Percentiles rank a stretch among this genome's conserved stretches.
These are phyloP conservation scores for Spergularia bocconei DNA, from an alignment of 148 eudicot species.

Conservation along the genomic window DNA sequence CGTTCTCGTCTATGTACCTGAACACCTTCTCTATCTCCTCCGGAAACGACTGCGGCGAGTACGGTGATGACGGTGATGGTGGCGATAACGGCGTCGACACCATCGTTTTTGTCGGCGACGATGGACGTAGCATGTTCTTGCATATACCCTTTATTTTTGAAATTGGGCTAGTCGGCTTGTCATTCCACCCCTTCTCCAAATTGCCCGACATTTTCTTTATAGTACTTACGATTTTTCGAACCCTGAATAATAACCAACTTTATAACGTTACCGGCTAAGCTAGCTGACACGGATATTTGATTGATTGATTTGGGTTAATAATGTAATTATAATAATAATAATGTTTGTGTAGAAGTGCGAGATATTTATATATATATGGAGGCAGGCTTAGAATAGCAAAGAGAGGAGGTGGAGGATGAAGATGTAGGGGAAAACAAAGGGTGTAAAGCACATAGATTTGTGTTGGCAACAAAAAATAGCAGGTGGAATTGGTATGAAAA, in stretches of 20 bases:
- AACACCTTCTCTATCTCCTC: constrained; percentile 25
- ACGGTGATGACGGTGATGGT: background rate
- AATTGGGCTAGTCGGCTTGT: background rate
- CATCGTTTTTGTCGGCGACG: background rate
- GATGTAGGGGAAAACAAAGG: background rate
- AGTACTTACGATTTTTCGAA: no score
- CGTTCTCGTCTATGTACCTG: constrained; percentile 35
- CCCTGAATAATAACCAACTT: no score
- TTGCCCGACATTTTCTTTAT: background rate
- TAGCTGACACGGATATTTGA: no score
- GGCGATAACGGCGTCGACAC: background rate
- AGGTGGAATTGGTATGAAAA: background rate
- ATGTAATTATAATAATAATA: no score
- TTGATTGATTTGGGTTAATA: background rate
- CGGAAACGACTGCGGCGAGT: background rate
- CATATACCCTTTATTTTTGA: background rate
- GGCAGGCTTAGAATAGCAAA: background rate
- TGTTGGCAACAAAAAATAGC: background rate
- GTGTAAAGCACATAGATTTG: background rate
- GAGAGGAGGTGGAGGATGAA: background rate
- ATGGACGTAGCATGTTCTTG: background rate
- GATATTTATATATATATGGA: background rate
- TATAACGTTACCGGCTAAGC: no score
- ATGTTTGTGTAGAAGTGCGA: background rate
- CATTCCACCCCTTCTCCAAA: background rate